Percentiles rank a stretch among this genome's conserved stretches.
Evolutionary conservation across 2,329 filamentous ascomycete species (phyloP).

Genomic region (Neofusicoccum ribis): DNA sequence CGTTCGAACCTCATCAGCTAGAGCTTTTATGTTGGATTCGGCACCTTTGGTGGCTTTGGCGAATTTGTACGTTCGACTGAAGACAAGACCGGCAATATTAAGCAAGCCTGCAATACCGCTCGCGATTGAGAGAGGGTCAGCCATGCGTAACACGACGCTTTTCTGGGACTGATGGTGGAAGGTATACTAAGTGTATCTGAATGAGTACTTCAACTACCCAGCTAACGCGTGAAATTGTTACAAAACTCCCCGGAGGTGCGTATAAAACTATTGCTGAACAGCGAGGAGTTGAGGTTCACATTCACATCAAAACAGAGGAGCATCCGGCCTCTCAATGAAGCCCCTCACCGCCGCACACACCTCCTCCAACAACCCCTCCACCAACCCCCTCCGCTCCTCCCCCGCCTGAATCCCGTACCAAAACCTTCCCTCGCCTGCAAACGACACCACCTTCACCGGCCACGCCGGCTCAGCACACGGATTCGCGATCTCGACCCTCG

Average conservation of each 20-base stretch:
- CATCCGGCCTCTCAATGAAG: not conserved
- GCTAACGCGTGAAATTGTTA: no score
- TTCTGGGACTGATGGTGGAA: no score
- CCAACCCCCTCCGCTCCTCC: not conserved
- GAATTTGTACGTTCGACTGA: not conserved
- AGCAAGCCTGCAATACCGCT: not conserved
- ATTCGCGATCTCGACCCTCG: slow-evolving; percentile 58
- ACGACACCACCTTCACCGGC: slow-evolving; percentile 28
- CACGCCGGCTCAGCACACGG: slow-evolving; percentile 41
- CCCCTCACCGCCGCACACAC: not conserved
- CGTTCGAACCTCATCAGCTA: not conserved
- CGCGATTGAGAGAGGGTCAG: not conserved
- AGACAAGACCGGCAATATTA: not conserved
- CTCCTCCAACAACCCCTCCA: not conserved
- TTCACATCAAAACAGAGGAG: not conserved
- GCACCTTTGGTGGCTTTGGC: not conserved
- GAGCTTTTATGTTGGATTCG: not conserved
- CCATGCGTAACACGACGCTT: not conserved
- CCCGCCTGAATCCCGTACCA: not conserved
- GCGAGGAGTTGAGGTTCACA: no score
- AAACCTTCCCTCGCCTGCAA: slow-evolving; percentile 22
- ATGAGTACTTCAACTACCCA: no score
- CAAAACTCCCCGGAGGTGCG: no score
- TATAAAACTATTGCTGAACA: no score
- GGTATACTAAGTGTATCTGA: no score